phyloP scores from a whole-genome alignment of 805 yeast species.

The Cyberlindnera veronae region DNA sequence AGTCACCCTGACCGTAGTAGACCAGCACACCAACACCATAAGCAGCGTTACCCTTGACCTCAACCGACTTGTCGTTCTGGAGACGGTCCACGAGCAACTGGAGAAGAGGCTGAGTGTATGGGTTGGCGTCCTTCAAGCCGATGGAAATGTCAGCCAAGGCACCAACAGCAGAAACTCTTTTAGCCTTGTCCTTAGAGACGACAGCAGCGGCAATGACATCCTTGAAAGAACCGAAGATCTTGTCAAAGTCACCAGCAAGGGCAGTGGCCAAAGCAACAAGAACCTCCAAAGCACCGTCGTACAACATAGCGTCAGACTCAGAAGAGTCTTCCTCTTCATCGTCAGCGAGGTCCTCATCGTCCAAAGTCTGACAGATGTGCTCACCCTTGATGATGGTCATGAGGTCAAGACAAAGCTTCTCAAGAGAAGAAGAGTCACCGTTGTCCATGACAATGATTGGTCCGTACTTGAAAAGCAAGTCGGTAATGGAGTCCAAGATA shows the following conservation, averaged over 20 bases:
- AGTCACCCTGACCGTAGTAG: conserved; percentile 38
- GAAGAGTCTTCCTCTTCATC: conserved; percentile 56
- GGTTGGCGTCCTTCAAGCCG: conserved; percentile 65
- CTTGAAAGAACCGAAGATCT: conserved; percentile 70
- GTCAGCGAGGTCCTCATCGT: conserved; percentile 55
- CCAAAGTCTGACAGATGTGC: conserved; percentile 80
- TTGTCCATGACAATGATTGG: conserved; percentile 61
- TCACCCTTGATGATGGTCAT: conserved; percentile 73
- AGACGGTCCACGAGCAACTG: conserved; percentile 67
- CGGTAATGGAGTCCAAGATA: conserved; percentile 69
- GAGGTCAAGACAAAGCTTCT: conserved; percentile 65
- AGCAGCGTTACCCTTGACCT: conserved; percentile 92
- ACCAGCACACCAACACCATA: conserved; percentile 86
- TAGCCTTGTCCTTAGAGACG: conserved; percentile 60
- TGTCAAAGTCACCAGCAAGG: conserved; percentile 74
- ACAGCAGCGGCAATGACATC: conserved; percentile 55
- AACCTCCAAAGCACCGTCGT: conserved; percentile 84
- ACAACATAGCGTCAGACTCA: conserved; percentile 62
- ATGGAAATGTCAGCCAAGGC: conserved; percentile 85
- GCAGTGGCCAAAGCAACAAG: conserved; percentile 71
- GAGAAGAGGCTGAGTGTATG: conserved; percentile 66
- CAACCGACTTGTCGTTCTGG: conserved; percentile 72
- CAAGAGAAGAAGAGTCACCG: conserved; percentile 56
- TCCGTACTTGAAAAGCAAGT: conserved; percentile 67
- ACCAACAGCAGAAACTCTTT: conserved; percentile 83